Evolutionary conservation across 768 basidiomycete species (phyloP), one percentile per base, ranked within the genome.

Genomic region (Boletus insuetus): DNA sequence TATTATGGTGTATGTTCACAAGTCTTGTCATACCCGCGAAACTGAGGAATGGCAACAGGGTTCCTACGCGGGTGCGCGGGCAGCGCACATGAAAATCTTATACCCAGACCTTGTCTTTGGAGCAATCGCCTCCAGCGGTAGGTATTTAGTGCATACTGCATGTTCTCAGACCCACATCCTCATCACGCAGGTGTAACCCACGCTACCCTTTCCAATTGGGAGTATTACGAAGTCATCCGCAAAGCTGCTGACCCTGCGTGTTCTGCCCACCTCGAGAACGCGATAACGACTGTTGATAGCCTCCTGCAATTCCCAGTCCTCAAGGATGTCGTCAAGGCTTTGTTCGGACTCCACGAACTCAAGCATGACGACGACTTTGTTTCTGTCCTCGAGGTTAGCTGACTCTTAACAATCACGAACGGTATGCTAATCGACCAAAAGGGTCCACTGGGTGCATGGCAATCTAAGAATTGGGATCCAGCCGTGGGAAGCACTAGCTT

Each of bases 31-130:
- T 20, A 4, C 38, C 16, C 37, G 12, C 0, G n/a, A 26, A 49
- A 34, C 41, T 58, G 34, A 59, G 4, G 11, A n/a, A 29, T 58
- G 39, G 6, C 60, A 20, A 26, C 20, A 88, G 87, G 89, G 90
- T 9, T 94, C 91, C 1, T 96, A 96, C 61, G 94, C 94, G 11
- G 95, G 95, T 56, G 95, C 94, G 9, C 85, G 94, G 13, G 87
- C 94, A 0, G 95, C 95, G 0, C 91, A 96, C 64, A 93, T 96
- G 88, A 84, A 82, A 51, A 74, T 91, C 32, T 78, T 94, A 24
- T 94, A 93, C 64, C 93, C 94, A 0, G 84, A 94, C 32, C 76
- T 95, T n/a, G 88, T 92, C 5, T 94, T 80, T 69, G 94, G 93
- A 20, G 86, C 91, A 2, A 94, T 97, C 53, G 91, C 94, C 2